Evolutionary conservation across 345 rosid genomes (phyloP).

Genomic region (Hibiscus trionum): DNA sequence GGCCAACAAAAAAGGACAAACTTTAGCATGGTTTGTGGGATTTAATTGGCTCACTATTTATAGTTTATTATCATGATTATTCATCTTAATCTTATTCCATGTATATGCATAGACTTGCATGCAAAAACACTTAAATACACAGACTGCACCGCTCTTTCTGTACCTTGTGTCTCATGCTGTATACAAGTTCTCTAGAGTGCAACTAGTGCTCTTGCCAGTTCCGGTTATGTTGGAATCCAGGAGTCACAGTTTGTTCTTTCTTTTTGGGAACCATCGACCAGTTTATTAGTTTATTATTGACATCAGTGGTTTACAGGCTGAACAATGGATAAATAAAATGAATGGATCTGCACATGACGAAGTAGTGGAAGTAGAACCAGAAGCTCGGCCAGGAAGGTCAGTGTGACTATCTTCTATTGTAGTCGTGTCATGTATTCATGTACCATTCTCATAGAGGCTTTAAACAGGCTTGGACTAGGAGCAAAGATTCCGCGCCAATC

Average conservation of each 20-base stretch:
- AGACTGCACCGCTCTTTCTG: neutral
- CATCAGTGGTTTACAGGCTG: slow-evolving; percentile 38
- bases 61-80: neutral
- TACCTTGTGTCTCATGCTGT: neutral
- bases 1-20: neutral
- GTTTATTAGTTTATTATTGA: neutral
- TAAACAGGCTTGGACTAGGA: slow-evolving; percentile 55
- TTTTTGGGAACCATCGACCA: neutral
- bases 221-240: neutral
- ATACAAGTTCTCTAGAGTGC: neutral
- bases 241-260: neutral
- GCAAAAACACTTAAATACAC: neutral
- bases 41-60: neutral
- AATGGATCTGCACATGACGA: slow-evolving; percentile 35
- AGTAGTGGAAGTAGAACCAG: slow-evolving; percentile 29
- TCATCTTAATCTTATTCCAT: neutral
- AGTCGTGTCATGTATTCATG: neutral
- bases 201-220: neutral
- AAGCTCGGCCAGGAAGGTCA: slow-evolving; percentile 45
- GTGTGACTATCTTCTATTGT: neutral
- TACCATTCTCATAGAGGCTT: slow-evolving; percentile 3
- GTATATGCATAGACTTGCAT: neutral
- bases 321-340: slow-evolving; percentile 63
- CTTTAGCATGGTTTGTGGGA: neutral
- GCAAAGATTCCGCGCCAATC: slow-evolving; percentile 39